Percentiles rank a stretch among this genome's conserved stretches.
phyloP scores from a whole-genome alignment of 1,284 basidiomycete species.

The Leucoagaricus sp. region DNA sequence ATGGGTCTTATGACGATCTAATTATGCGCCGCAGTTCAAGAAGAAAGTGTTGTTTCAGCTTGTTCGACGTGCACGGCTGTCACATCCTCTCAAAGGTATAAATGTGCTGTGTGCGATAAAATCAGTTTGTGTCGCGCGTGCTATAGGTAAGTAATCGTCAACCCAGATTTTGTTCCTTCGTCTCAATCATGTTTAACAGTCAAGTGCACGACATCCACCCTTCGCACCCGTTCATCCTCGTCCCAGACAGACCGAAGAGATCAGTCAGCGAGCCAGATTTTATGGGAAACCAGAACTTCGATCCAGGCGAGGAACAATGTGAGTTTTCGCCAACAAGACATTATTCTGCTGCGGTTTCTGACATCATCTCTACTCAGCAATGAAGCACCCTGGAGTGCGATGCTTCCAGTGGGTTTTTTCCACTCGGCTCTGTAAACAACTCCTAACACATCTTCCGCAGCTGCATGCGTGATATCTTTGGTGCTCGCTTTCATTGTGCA shows the following conservation, averaged over 20 bases:
- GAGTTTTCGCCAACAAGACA: slow-evolving; percentile 25
- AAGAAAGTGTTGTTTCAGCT: slow-evolving; percentile 58
- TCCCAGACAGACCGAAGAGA: slow-evolving; percentile 61
- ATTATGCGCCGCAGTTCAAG: slow-evolving; percentile 54
- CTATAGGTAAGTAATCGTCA: slow-evolving; percentile 52
- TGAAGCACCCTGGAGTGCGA: slow-evolving; percentile 69
- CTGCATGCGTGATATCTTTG: slow-evolving; percentile 86
- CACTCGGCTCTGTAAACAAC: slow-evolving; percentile 3
- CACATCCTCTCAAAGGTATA: slow-evolving; percentile 69
- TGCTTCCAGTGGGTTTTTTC: slow-evolving; percentile 71
- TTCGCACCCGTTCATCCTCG: slow-evolving; percentile 78
- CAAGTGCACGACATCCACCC: slow-evolving; percentile 90
- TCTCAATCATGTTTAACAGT: slow-evolving; percentile 31
- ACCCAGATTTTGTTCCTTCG: slow-evolving; percentile 22
- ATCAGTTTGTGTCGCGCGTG: slow-evolving; percentile 83
- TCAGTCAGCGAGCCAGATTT: slow-evolving; percentile 43
- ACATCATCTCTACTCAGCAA: slow-evolving; percentile 40
- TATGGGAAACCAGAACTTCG: slow-evolving; percentile 31
- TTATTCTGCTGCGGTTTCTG: neutral
- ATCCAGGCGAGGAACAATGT: slow-evolving; percentile 64
- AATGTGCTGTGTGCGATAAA: slow-evolving; percentile 80
- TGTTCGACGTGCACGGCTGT: slow-evolving; percentile 79
- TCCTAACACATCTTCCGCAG: slow-evolving; percentile 39
- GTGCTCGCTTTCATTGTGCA: slow-evolving; percentile 88
- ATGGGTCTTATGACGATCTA: neutral